Percentiles rank a stretch among this genome's conserved stretches.
These are phyloP conservation scores for Pyrus hybrid DNA, from an alignment of 331 rosid genomes.

Conservation along the genomic window DNA sequence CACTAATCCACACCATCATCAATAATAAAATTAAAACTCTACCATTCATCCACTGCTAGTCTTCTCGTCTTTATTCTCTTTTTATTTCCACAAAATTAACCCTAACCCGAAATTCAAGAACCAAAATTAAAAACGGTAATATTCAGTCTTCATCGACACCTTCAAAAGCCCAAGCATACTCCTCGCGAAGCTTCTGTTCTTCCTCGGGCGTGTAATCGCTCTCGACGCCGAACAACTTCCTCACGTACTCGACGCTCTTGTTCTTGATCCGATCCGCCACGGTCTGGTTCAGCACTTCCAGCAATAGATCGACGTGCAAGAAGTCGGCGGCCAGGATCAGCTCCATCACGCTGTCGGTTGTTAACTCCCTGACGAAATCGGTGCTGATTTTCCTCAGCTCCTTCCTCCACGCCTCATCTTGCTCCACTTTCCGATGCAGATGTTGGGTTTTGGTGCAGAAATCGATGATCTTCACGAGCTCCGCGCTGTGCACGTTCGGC, in stretches of 20 bases:
- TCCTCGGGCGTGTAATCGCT: slow-evolving; percentile 20
- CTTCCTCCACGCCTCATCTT: background rate
- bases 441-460: background rate
- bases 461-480: background rate
- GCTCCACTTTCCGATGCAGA: background rate
- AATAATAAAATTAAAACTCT: too few relatives aligned
- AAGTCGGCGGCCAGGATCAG: slow-evolving; percentile 21
- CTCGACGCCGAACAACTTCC: slow-evolving; percentile 17
- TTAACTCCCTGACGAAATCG: background rate
- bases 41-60: background rate
- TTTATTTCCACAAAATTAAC: background rate
- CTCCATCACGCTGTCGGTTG: background rate
- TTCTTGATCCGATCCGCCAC: slow-evolving; percentile 14
- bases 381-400: slow-evolving; percentile 5
- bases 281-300: background rate
- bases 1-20: background rate
- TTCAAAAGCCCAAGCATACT: slow-evolving; percentile 15
- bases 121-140: background rate
- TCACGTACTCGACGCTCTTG: slow-evolving; percentile 23
- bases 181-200: slow-evolving; percentile 3
- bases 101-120: background rate
- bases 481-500: background rate
- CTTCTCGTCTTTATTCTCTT: background rate
- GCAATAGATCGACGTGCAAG: slow-evolving; percentile 4
- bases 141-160: slow-evolving; percentile 18